A percentile compares a stretch with the other conserved stretches of the same genome.
Evolutionary conservation across 768 basidiomycete species (phyloP).

Genomic region (Dendrothele bispora): DNA sequence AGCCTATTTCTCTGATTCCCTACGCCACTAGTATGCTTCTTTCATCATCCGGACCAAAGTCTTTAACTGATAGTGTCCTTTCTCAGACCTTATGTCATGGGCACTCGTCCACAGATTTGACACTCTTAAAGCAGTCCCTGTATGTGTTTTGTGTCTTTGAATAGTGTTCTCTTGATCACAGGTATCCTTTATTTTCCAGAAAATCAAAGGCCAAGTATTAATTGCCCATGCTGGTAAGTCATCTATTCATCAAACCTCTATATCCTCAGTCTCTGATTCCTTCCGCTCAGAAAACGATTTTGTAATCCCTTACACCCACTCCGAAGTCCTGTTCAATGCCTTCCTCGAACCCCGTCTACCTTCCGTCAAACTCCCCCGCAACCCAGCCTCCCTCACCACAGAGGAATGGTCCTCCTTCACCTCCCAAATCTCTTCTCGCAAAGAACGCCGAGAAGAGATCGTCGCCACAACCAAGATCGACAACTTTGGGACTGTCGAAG

Average conservation of each 20-base stretch:
- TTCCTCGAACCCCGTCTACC: constrained; percentile 68
- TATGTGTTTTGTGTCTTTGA: constrained; percentile 28
- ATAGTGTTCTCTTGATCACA: background rate
- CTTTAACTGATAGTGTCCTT: background rate
- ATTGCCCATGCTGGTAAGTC: constrained; percentile 66
- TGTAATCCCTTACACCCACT: constrained; percentile 73
- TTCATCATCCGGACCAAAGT: background rate
- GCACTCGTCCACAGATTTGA: constrained; percentile 61
- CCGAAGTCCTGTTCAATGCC: constrained; percentile 63
- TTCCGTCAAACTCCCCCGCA: constrained; percentile 32
- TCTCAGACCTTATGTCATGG: constrained; percentile 51
- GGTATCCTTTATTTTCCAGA: constrained; percentile 23
- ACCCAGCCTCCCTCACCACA: constrained; percentile 27
- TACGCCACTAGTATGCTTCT: constrained; percentile 55
- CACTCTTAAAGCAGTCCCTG: constrained; percentile 60
- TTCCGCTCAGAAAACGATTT: constrained; percentile 51
- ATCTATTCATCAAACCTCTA: background rate
- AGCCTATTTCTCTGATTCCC: constrained; percentile 68
- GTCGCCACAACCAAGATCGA: constrained; percentile 46
- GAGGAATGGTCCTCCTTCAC: constrained; percentile 48
- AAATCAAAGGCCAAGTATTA: constrained; percentile 65
- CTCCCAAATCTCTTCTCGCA: constrained; percentile 39
- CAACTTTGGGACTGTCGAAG: constrained; percentile 51
- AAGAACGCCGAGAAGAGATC: constrained; percentile 39
- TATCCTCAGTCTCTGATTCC: constrained; percentile 1